Base-by-base conservation (phyloP, 768 basidiomycete genomes). In the Boletus edulis region DNA sequence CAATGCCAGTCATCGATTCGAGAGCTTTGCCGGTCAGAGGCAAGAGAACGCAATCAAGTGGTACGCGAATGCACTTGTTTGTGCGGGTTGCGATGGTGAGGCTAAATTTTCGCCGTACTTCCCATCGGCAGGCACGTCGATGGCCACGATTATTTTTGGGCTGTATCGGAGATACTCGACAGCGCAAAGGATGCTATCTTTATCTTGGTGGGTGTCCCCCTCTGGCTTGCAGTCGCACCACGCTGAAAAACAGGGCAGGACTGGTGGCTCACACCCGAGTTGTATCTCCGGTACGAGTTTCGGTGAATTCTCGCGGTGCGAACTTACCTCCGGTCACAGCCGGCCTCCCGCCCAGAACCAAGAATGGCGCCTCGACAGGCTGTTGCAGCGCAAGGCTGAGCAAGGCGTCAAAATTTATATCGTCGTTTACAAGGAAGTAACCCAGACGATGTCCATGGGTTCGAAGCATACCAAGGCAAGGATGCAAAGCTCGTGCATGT, bases 141-240 rank as follows among this genome's bases (percentile, higher is more conserved):
- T 62, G 96, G 96, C 0, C 92, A 97, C 54, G 95, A 98, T 73
- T 98, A 96, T 70, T 90, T 98, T 81, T 98, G 89, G 82, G 95
- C 96, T 0, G 68, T 97, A 35, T 92, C 91, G 2, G 93, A 96
- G 72, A 78, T 95, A 72, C 78, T 98, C n/a, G 89, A 90, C 45
- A 81, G 75, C 34, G 91, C 91, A 3, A 80, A 80, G 54, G 89
- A 96, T 65, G 83, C 73, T 31, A 97, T 98, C 65, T 95, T 92
- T 71, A 97, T 98, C 59, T 62, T 90, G 59, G 94, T 87, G 52
- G 7, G 78, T 61, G 37, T 38, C 9, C 35, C 18, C 38, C 38
- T 41, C 48, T 27, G 34, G 20, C 13, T 13, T 12, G n/a, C 10
- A 5, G 12, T 27, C 45, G 41, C 34, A 42, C n/a, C 18, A 46